Evolutionary conservation across 2,329 filamentous ascomycete genomes (phyloP).

Genomic region (Rhynchosporium agropyri): DNA sequence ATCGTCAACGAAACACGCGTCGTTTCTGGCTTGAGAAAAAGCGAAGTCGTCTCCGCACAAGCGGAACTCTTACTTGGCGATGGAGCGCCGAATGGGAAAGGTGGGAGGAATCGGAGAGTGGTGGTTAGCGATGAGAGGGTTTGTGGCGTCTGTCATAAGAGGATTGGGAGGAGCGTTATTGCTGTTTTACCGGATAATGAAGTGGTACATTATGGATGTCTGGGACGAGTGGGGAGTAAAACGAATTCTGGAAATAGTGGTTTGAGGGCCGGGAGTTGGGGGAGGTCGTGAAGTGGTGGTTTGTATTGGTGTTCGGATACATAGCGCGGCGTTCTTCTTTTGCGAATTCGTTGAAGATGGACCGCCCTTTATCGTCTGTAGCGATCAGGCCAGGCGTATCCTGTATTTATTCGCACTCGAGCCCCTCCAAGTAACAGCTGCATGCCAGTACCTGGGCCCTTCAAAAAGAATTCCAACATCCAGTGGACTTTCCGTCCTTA

Average conservation of each 20-base stretch:
- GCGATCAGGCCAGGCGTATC: background rate
- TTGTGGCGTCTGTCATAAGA: constrained; percentile 90
- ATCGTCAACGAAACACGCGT: constrained; percentile 80
- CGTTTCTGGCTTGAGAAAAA: constrained; percentile 73
- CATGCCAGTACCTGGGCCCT: background rate
- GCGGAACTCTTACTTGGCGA: constrained; percentile 74
- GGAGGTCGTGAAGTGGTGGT: constrained; percentile 18
- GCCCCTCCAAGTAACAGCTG: constrained; percentile 10
- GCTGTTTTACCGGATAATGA: constrained; percentile 83
- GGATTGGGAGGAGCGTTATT: constrained; percentile 87
- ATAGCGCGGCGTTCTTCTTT: constrained; percentile 37
- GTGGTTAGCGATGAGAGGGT: constrained; percentile 85
- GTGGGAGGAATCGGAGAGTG: constrained; percentile 67
- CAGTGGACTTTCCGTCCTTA: no score
- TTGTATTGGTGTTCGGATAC: constrained; percentile 23
- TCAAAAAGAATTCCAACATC: no score
- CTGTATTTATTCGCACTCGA: constrained; percentile 19
- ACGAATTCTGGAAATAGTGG: constrained; percentile 40
- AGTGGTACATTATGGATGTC: constrained; percentile 81
- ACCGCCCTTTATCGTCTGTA: background rate
- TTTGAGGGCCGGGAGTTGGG: constrained; percentile 33
- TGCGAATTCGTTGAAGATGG: background rate
- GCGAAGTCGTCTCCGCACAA: constrained; percentile 78
- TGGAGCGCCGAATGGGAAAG: constrained; percentile 54
- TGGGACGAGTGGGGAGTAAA: constrained; percentile 57